These are phyloP conservation scores for Penicillium nucicola DNA, from an alignment of 495 filamentous ascomycete genomes.

Conservation along the genomic window DNA sequence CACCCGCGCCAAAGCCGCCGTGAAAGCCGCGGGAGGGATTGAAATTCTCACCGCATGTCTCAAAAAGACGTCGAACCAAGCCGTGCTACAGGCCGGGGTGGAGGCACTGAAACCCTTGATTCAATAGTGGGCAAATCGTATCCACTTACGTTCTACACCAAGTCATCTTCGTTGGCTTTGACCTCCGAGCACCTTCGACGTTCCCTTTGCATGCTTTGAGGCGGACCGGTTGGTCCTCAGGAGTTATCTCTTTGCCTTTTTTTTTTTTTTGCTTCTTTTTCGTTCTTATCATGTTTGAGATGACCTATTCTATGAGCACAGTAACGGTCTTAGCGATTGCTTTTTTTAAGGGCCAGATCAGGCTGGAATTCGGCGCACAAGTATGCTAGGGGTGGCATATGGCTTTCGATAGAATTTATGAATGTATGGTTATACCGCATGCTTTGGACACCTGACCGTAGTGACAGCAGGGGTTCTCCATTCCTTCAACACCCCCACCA, in stretches of 20 bases:
- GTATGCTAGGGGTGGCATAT: not conserved
- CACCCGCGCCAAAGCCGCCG: constrained; percentile 34
- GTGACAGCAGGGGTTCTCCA: too few species aligned
- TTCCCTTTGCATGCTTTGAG: constrained; percentile 7
- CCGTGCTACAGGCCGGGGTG: constrained; percentile 62
- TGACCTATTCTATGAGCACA: constrained; percentile 11
- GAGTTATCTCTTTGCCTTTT: constrained; percentile 2
- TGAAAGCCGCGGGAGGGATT: constrained; percentile 49
- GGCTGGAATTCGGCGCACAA: not conserved
- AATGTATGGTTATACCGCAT: not conserved
- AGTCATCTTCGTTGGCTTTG: not conserved
- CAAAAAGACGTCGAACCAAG: constrained; percentile 59
- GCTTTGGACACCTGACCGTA: not conserved
- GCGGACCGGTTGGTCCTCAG: not conserved
- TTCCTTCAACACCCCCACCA: too few species aligned
- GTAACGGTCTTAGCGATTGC: constrained; percentile 10
- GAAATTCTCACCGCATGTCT: constrained; percentile 60
- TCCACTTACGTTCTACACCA: constrained; percentile 6
- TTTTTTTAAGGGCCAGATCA: constrained; percentile 1
- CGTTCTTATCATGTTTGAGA: constrained; percentile 9
- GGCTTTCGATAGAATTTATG: not conserved
- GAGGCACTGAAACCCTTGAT: constrained; percentile 61
- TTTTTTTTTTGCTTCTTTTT: constrained; percentile 2
- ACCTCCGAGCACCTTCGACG: not conserved
- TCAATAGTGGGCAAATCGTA: constrained; percentile 23